Evolutionary conservation across 2,329 filamentous ascomycete species (phyloP), one percentile per base, ranked within the genome.

Genomic region (Neofusicoccum sp.): DNA sequence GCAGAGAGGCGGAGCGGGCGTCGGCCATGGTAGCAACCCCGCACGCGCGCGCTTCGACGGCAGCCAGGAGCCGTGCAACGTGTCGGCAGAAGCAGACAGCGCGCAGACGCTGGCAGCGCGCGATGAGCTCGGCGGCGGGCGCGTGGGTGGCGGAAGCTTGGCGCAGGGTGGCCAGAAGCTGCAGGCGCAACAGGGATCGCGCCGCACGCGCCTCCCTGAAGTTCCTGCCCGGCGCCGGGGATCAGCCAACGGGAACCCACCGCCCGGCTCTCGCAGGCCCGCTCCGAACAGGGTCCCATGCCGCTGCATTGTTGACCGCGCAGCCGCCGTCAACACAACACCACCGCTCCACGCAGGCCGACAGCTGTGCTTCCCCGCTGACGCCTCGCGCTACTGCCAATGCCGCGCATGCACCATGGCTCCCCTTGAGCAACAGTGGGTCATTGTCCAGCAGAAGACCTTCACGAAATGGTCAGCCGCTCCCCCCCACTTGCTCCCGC

Each of bases 401-500:
- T 61, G 59, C 49, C 9, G 59, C 41, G 49, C 43, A 56, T 26
- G 33, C 43, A 47, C 70, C 33, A 77, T 77, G 75, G 75, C 75
- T 64, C 77, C 79, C 68, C 77, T 80, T 71, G 84, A 87, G 76
- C 83, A 85, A 78, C 82, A 84, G 76, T 86, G 84, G 84, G 80
- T 87, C 69, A 84, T 82, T 72, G 92, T 96, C 78, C 93, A 98
- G 81, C 89, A 98, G 77, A 99, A 98, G 84, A 99, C 95, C 30
- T 99, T 99, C 78, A 96, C 93, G 62, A 99, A 98, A 90, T 99
- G 95, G 89, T 90, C 71, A 69, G 78, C 72, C 30, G 12, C 47
- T 40, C 26, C 43, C 60, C 54, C 60, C 45, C 61, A 58, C 47
- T 45, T 31, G 47, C 53, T 34, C 34, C 63, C 49, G 51, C 41